Base-by-base conservation (phyloP, 192 early-diverging fungal genomes). In the Helicostylum pulchrum region DNA sequence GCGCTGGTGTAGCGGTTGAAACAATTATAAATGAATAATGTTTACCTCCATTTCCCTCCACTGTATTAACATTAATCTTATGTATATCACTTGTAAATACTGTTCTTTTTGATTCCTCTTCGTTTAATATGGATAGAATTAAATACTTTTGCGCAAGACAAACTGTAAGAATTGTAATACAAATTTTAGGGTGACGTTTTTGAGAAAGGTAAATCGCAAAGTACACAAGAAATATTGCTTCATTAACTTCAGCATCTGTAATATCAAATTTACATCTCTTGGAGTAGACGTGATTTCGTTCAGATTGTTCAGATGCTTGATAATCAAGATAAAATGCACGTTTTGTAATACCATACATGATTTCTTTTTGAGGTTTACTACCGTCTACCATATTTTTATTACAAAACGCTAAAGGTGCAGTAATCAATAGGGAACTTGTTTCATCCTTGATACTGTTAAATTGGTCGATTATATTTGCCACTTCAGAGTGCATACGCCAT, bases 401-500 rank as follows among this genome's bases (percentile, higher is more conserved):
- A 9, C 47, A 39, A 15, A 42, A 42, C 5, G 57, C 43, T 15
- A 59, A 14, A 7, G 57, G 43, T 11, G 57, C 57, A 45, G 57
- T 59, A 30, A 59, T 59, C 21, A 59, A 19, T 2, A 62, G 17
- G 4, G 53, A 4, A 4, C 26, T 2, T 26, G 23, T 31, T 11
- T 45, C 20, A 17, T 59, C 31, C 1, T 48, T 31, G 2, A 21
- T 17, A 14, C 26, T 58, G 15, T 20, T 47, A n/a, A 56, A 63
- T 6, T 21, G 19, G 8, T 54, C 52, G 34, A 63, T 39, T 7
- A 66, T 23, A 34, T 55, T 23, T 0, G 45, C 45, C 0, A 69
- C 47, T 2, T 39, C 53, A 9, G 47, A n/a, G 17, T 42, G 19
- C 71, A 72, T 66, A 34, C 71, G 64, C 60, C 65, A 72, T 34